These are phyloP conservation scores for Bipolaris oryzae DNA, from an alignment of 2,329 filamentous ascomycete genomes.

Conservation along the genomic window DNA sequence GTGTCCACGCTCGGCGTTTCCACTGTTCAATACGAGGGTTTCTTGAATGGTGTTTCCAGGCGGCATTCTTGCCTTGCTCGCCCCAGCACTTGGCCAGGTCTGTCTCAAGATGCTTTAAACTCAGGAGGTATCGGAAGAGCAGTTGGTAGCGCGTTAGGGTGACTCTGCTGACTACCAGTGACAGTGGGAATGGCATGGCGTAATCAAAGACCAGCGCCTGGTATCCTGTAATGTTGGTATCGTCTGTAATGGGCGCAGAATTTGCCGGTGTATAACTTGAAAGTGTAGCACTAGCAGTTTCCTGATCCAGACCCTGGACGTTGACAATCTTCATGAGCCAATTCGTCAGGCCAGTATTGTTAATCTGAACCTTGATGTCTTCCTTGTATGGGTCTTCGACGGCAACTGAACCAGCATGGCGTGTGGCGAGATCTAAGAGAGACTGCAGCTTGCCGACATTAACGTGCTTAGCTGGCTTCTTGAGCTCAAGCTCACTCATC, in stretches of 20 bases:
- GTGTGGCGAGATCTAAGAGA: slow-evolving; percentile 89
- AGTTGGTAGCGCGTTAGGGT: slow-evolving; percentile 97
- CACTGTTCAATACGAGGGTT: slow-evolving; percentile 79
- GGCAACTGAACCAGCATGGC: slow-evolving; percentile 94
- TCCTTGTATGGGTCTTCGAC: slow-evolving; percentile 97
- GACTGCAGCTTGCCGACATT: slow-evolving; percentile 95
- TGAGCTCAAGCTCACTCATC: slow-evolving; percentile 84
- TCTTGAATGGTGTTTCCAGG: slow-evolving; percentile 82
- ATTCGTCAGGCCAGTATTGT: slow-evolving; percentile 89
- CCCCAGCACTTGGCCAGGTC: slow-evolving; percentile 88
- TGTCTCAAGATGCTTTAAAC: slow-evolving; percentile 85
- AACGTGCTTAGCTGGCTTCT: slow-evolving; percentile 85
- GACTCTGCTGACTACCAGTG: slow-evolving; percentile 92
- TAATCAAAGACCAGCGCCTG: slow-evolving; percentile 95
- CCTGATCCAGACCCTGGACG: slow-evolving; percentile 92
- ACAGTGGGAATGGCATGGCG: slow-evolving; percentile 90
- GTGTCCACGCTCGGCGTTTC: slow-evolving; percentile 91
- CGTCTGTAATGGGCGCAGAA: slow-evolving; percentile 65
- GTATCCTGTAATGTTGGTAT: slow-evolving; percentile 87
- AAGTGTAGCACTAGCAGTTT: slow-evolving; percentile 64
- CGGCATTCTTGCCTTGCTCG: slow-evolving; percentile 78
- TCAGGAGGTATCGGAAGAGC: slow-evolving; percentile 91
- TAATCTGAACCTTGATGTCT: slow-evolving; percentile 97
- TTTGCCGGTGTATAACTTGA: slow-evolving; percentile 75
- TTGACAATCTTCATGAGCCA: slow-evolving; percentile 96